Evolutionary conservation across 805 yeast genomes (phyloP), one percentile per base, ranked within the genome.

Genomic region (Saccharomycopsis fibuligera): DNA sequence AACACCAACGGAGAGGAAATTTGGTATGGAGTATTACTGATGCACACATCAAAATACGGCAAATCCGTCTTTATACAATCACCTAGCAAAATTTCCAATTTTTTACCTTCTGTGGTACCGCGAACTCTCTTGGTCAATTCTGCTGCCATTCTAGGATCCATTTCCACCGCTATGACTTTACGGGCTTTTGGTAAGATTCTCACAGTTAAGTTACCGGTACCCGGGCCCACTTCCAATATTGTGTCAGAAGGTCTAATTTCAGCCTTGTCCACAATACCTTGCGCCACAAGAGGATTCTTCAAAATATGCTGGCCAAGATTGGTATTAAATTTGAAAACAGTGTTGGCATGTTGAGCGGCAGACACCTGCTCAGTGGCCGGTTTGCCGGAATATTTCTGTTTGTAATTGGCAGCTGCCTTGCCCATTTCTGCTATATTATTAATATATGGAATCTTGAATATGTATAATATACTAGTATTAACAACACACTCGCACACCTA

Each of bases 131-230:
- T 93, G 9, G 97, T 88, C 59, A 93, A 73, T 67, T 93, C 99
- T 0, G 98, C 98, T 2, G 98, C 99, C 99, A 93, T 93, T 69
- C 97, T 75, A n/a, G 99, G 99, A 68, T 93, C 99, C 88, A 90
- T 90, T 69, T 93, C 99, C 47, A 86, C 93, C 0, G 98, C 99
- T 42, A 87, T 77, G n/a, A 91, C 97, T 58, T 87, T 89, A 49
- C 86, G 75, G 0, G 97, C 98, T 64, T 89, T 84, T 58, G 91
- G 97, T 48, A 93, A 67, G 33, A 93, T 93, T 54, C 95, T 75
- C 33, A 91, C 95, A 0, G 99, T 93, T 68, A 93, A 74, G 61
- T 93, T 93, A 70, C 99, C 99, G 0, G 99, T 93, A 79, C 99
- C 99, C 2, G 99, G 99, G 60, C 99, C 99, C 45, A 93, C 96